Evolutionary conservation across 306 rosid genomes (phyloP).

Genomic region (Carpinus viminea): DNA sequence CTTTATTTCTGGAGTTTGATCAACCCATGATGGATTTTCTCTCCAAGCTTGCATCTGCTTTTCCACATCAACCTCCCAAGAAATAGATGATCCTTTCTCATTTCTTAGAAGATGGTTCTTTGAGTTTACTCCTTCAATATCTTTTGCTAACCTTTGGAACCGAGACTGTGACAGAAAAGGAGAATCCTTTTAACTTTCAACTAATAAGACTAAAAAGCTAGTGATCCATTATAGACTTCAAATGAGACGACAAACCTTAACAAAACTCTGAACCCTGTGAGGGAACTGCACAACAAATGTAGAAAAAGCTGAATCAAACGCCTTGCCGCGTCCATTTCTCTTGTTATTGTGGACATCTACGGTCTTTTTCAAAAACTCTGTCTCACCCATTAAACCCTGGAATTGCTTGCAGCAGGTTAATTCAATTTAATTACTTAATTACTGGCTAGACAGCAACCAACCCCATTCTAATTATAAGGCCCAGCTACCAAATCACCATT

Average conservation of each 20-base stretch:
- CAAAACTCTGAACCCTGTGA: constrained; percentile 58
- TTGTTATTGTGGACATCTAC: constrained; percentile 40
- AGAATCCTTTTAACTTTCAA: background rate
- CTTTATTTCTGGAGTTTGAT: constrained; percentile 66
- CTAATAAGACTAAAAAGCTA: constrained; percentile 9
- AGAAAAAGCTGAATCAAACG: constrained; percentile 50
- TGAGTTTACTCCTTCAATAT: constrained; percentile 34
- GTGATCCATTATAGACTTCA: constrained; percentile 9
- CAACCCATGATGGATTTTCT: constrained; percentile 86
- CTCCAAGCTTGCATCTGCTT: constrained; percentile 88
- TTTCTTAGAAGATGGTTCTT: constrained; percentile 37
- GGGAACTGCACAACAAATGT: constrained; percentile 68
- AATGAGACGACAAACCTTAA: constrained; percentile 54
- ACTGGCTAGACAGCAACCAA: background rate
- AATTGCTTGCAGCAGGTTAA: constrained; percentile 26
- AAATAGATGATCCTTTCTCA: constrained; percentile 30
- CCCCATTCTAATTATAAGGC: background rate
- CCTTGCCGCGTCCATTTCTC: constrained; percentile 40
- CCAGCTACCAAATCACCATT: background rate
- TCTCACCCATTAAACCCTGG: constrained; percentile 58
- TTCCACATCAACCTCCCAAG: constrained; percentile 66
- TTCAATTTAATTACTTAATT: constrained; percentile 1
- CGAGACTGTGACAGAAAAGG: constrained; percentile 49
- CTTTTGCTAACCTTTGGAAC: constrained; percentile 60
- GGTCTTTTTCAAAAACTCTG: constrained; percentile 41